Conservation (phyloP, 2,329 filamentous ascomycete species). For the Aspergillus tubingensis region DNA sequence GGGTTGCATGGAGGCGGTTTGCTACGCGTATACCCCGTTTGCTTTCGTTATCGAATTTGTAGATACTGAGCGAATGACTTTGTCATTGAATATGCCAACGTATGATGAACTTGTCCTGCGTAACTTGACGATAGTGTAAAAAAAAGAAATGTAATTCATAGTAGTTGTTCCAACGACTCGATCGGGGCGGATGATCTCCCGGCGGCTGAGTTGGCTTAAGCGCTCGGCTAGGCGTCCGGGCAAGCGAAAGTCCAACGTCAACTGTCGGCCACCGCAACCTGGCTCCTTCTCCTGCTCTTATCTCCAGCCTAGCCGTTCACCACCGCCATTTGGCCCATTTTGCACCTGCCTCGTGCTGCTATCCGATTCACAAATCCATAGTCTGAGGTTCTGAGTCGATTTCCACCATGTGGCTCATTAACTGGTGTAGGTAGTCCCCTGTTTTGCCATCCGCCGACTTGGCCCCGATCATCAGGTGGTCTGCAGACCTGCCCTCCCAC, state of each 20-base stretch:
- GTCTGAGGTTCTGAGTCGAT: conserved; percentile 13
- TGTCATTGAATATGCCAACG: not conserved
- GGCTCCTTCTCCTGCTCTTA: conserved; percentile 31
- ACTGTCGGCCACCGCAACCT: conserved; percentile 25
- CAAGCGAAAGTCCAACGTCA: conserved; percentile 30
- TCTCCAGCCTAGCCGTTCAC: conserved; percentile 23
- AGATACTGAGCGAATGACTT: conserved; percentile 12
- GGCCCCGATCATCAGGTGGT: conserved; percentile 3
- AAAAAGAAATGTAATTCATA: too few relatives aligned
- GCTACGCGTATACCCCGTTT: conserved; percentile 13
- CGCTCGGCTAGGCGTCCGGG: conserved; percentile 21
- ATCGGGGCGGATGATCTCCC: conserved; percentile 12
- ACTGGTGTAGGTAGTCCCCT: conserved; percentile 73
- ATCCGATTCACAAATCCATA: conserved; percentile 4
- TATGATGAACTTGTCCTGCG: not conserved
- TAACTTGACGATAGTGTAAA: too few relatives aligned
- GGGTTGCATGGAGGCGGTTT: conserved; percentile 4
- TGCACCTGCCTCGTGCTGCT: not conserved
- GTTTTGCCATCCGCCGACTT: conserved; percentile 13
- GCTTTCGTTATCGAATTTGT: conserved; percentile 12
- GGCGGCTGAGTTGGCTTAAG: conserved; percentile 18
- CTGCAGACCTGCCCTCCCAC: conserved; percentile 8
- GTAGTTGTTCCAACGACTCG: conserved; percentile 7
- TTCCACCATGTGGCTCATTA: conserved; percentile 80
- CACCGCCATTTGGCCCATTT: conserved; percentile 17